These are phyloP conservation scores for Colletotrichum filicis DNA, from an alignment of 2,329 filamentous ascomycete species.

Conservation along the genomic window DNA sequence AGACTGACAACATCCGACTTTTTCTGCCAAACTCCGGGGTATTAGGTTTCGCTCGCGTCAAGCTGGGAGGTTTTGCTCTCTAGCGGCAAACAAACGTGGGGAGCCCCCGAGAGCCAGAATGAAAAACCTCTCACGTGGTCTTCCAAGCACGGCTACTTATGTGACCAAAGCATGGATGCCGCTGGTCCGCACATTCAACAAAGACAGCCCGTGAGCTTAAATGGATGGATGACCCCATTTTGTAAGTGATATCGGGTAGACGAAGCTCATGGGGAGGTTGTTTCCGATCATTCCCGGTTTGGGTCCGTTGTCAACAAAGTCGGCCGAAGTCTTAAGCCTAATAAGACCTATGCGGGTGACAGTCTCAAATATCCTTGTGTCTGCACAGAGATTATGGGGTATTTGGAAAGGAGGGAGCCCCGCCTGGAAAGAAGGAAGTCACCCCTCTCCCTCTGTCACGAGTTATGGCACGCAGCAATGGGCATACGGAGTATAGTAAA, in stretches of 20 bases:
- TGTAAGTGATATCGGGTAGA: constrained; percentile 7
- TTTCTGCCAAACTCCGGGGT: not conserved
- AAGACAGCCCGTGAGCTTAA: constrained; percentile 15
- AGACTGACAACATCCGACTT: constrained; percentile 3
- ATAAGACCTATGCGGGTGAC: not conserved
- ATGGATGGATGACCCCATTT: not conserved
- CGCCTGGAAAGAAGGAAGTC: not conserved
- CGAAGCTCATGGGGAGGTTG: constrained; percentile 3
- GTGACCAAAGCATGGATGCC: not conserved
- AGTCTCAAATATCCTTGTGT: not conserved
- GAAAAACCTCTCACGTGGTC: not conserved
- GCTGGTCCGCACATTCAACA: not conserved
- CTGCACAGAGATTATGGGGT: not conserved
- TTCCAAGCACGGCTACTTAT: not conserved
- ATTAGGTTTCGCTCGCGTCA: not conserved
- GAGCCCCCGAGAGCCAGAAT: constrained; percentile 2
- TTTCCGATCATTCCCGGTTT: not conserved
- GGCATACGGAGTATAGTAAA: too few relatives aligned
- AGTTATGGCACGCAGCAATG: too few relatives aligned
- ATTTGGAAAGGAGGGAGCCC: not conserved
- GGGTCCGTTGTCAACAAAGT: not conserved
- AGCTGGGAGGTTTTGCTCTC: not conserved
- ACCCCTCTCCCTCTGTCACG: not conserved
- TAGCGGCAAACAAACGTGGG: constrained; percentile 14
- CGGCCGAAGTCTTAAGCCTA: not conserved